Percentiles rank a stretch among this genome's conserved stretches.
These are phyloP conservation scores for Sporobolomyces pararoseus DNA, from an alignment of 768 basidiomycete species.

Conservation along the genomic window DNA sequence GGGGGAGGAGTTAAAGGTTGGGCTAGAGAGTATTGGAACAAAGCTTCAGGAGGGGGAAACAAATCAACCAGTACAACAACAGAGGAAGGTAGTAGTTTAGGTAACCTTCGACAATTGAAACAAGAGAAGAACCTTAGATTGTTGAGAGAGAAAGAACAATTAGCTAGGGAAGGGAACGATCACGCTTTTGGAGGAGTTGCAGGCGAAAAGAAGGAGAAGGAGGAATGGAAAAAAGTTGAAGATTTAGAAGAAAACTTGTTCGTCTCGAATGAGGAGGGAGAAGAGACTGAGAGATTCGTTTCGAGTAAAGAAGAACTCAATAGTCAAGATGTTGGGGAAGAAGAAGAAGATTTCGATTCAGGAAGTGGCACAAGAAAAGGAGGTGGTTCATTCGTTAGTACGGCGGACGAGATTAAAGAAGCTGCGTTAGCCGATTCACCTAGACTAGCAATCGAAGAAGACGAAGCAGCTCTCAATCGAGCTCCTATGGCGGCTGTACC, in stretches of 20 bases:
- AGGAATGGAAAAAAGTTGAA: conserved; percentile 8
- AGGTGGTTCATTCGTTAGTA: not conserved
- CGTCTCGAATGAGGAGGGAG: not conserved
- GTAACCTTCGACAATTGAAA: too few relatives aligned
- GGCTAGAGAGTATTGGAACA: conserved; percentile 14
- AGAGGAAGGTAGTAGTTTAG: not conserved
- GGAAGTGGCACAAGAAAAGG: not conserved
- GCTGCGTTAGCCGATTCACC: conserved; percentile 19
- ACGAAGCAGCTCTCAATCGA: not conserved
- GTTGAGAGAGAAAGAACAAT: not conserved
- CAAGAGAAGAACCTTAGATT: too few relatives aligned
- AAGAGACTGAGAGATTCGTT: not conserved
- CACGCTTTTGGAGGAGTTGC: not conserved
- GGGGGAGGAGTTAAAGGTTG: not conserved
- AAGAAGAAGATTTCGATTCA: not conserved
- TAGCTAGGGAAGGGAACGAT: not conserved
- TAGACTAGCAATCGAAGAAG: conserved; percentile 14
- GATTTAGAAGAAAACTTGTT: not conserved
- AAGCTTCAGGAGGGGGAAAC: not conserved
- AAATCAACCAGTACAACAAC: too few relatives aligned
- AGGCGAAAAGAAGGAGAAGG: not conserved
- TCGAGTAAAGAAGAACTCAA: too few relatives aligned
- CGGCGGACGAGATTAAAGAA: not conserved
- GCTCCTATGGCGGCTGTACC: conserved; percentile 37
- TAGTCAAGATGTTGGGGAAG: not conserved